phyloP scores from a whole-genome alignment of 352 stramenopile species.

The Lagenidium giganteum region DNA sequence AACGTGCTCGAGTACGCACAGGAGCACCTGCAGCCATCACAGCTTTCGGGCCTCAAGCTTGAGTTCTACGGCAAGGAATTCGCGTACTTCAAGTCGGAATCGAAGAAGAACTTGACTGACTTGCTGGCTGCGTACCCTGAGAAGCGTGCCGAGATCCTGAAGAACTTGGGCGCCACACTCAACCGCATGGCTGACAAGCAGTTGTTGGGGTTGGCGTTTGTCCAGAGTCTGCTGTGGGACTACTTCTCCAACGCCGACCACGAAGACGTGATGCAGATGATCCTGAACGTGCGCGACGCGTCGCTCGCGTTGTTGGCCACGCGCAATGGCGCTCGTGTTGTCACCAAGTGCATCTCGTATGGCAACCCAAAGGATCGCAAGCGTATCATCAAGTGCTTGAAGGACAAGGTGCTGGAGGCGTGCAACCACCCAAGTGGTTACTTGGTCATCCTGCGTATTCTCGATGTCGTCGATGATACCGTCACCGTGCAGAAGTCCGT shows the following conservation, averaged over 20 bases:
- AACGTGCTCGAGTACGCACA: constrained; percentile 88
- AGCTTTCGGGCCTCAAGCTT: constrained; percentile 69
- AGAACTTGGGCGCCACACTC: constrained; percentile 51
- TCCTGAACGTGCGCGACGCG: constrained; percentile 75
- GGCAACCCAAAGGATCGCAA: constrained; percentile 82
- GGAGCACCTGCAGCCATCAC: constrained; percentile 76
- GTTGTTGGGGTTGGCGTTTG: constrained; percentile 72
- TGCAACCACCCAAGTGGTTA: constrained; percentile 86
- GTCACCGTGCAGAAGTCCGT: constrained; percentile 84
- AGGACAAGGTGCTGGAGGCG: constrained; percentile 80
- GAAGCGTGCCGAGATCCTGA: constrained; percentile 63
- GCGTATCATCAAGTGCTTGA: constrained; percentile 83
- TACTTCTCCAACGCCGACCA: constrained; percentile 72
- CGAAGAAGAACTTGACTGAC: constrained; percentile 62
- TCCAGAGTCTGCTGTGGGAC: constrained; percentile 82
- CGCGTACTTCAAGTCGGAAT: constrained; percentile 69
- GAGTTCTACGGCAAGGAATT: constrained; percentile 85
- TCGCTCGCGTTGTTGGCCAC: constrained; percentile 76
- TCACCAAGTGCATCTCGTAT: constrained; percentile 72
- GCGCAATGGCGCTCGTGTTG: constrained; percentile 67
- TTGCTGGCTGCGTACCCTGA: constrained; percentile 49
- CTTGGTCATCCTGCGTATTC: constrained; percentile 77
- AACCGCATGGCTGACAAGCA: constrained; percentile 86
- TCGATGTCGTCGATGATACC: constrained; percentile 85
- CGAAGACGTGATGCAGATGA: constrained; percentile 69